Evolutionary conservation across 352 stramenopile species (phyloP).

Genomic region (Pythium plurisporium): DNA sequence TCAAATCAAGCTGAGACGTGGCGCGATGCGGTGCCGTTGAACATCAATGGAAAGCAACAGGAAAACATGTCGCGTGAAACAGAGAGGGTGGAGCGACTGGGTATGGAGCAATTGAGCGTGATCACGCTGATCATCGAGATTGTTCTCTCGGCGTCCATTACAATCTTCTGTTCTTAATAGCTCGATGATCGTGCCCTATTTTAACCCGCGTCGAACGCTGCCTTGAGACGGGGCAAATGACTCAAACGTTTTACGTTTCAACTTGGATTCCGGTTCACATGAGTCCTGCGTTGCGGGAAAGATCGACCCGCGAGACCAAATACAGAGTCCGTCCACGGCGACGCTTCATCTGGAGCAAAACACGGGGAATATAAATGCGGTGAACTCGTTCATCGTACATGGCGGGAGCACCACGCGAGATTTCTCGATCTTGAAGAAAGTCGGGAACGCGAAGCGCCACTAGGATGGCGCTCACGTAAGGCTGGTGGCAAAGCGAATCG

Average conservation of each 20-base stretch:
- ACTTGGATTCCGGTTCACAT: conserved; percentile 12
- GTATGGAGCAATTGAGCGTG: no score
- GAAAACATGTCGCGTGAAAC: no score
- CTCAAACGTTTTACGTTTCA: conserved; percentile 1
- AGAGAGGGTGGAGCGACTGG: no score
- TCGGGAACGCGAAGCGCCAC: background rate
- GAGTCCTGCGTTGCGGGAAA: background rate
- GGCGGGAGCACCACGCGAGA: background rate
- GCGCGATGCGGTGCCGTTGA: no score
- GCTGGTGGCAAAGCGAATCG: background rate
- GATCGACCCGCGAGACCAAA: conserved; percentile 12
- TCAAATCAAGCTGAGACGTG: no score
- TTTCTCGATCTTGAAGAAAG: background rate
- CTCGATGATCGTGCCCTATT: background rate
- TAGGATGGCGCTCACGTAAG: background rate
- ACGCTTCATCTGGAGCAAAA: background rate
- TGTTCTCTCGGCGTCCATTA: no score
- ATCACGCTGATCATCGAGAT: no score
- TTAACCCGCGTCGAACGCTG: background rate
- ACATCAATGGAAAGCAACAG: no score
- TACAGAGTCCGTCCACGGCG: background rate
- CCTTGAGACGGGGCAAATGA: conserved; percentile 2
- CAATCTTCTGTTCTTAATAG: no score
- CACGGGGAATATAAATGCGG: background rate
- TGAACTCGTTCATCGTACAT: conserved; percentile 1